Conservation (phyloP, 1,284 basidiomycete genomes). For the Pyrrhoderma lamaoense region DNA sequence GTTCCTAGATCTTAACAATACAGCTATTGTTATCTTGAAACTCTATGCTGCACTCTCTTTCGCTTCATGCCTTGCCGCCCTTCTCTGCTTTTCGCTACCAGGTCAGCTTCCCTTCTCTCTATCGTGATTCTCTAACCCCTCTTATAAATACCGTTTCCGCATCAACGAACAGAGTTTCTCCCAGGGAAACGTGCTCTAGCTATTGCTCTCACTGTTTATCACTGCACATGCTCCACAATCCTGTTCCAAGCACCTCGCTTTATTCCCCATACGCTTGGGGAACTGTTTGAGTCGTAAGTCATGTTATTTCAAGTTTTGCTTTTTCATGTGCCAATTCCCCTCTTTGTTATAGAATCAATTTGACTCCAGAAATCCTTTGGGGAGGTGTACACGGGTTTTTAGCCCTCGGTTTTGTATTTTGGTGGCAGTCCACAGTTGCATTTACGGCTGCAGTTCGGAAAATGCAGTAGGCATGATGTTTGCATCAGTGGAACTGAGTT, state of each 20-base stretch:
- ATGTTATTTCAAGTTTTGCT: background rate
- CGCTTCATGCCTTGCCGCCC: constrained; percentile 48
- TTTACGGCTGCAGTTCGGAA: constrained; percentile 39
- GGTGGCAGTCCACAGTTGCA: constrained; percentile 68
- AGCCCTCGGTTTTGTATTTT: constrained; percentile 56
- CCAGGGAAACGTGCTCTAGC: constrained; percentile 80
- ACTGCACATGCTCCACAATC: constrained; percentile 64
- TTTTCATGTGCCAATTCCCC: constrained; percentile 3
- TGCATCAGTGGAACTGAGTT: too few relatives aligned
- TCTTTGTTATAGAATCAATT: constrained; percentile 38
- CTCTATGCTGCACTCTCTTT: constrained; percentile 56
- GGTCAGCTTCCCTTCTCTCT: constrained; percentile 33
- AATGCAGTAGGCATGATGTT: constrained; percentile 13
- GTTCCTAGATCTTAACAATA: constrained; percentile 76
- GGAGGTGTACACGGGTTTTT: constrained; percentile 61
- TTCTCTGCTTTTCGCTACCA: constrained; percentile 60
- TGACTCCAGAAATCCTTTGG: constrained; percentile 65
- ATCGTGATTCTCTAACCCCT: background rate
- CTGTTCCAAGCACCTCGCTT: constrained; percentile 72
- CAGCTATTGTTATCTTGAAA: constrained; percentile 68
- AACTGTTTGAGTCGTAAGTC: constrained; percentile 51
- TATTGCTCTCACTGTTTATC: constrained; percentile 69
- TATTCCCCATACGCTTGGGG: constrained; percentile 65
- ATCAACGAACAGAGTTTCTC: constrained; percentile 50
- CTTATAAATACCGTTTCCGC: background rate